Base-by-base conservation (phyloP, 2,329 filamentous ascomycete species). In the Hypoxylon sp. region DNA sequence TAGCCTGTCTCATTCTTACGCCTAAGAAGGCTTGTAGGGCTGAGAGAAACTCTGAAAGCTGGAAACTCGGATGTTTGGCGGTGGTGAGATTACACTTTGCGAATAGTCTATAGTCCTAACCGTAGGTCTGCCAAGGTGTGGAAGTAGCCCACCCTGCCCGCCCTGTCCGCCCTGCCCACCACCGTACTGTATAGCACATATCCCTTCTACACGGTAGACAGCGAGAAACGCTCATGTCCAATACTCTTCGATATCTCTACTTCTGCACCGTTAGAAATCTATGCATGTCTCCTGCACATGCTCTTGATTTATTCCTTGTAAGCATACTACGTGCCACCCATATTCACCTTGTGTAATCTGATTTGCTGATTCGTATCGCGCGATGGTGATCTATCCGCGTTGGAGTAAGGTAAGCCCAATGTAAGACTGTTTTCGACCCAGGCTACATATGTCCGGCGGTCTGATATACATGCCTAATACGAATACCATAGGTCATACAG, bases 11-110 rank as follows among this genome's bases (percentile, higher is more conserved):
- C 44, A 64, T 37, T 65, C 48, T 35, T 56, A 57, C 35, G 51
- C 32, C 57, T 61, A 35, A 50, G 37, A 58, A 54, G 69, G 57
- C 60, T 69, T 69, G 58, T 71, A 71, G 69, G 69, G 69, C 69
- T 71, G 69, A 71, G 50, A 55, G 52, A 58, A 42, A 60, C 44
- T 57, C 52, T 42, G 17, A 31, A 55, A 39, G 32, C 51, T 60
- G 42, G 8, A 27, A 65, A 54, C 32, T 29, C 35, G 39, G 50
- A 55, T 57, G 27, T 39, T 48, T 31, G 47, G 57, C 37, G 27
- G 37, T 58, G 37, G 35, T 32, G 52, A 57, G 52, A 56, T 58
- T 57, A 24, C 15, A 47, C 35, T 53, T 53, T 51, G 52, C 24
- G 17, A 62, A 44, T 32, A 54, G 24, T 27, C 24, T 27, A 27